These are phyloP conservation scores for Oehlia diaphana DNA, from an alignment of 192 early-diverging fungal genomes.

Conservation along the genomic window DNA sequence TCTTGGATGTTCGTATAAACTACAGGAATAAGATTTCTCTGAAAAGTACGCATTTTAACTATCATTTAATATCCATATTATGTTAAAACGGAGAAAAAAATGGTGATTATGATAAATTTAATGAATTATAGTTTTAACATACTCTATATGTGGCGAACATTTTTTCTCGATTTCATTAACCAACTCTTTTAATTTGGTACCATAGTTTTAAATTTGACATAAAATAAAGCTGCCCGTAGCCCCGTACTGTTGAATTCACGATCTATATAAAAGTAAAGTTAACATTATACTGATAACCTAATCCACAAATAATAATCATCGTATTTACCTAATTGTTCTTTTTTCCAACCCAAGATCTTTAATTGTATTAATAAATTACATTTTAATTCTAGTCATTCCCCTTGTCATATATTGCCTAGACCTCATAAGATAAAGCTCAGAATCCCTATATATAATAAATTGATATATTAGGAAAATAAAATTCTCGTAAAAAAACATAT, in stretches of 20 bases:
- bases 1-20: slow-evolving; percentile 62
- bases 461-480: background rate
- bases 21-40: slow-evolving; percentile 62
- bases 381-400: slow-evolving; percentile 90
- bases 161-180: slow-evolving; percentile 79
- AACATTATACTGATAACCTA: background rate
- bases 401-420: slow-evolving; percentile 95
- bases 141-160: background rate
- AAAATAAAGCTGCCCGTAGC: slow-evolving; percentile 53
- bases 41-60: slow-evolving; percentile 76
- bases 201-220: slow-evolving; percentile 78
- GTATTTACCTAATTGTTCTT: slow-evolving; percentile 31
- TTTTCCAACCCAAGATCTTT: slow-evolving; percentile 65
- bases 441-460: slow-evolving; percentile 67
- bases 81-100: background rate
- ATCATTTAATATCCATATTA: slow-evolving; percentile 63
- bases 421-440: slow-evolving; percentile 90
- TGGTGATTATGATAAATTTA: background rate
- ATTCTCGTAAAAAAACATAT: background rate
- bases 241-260: slow-evolving; percentile 36
- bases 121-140: slow-evolving; percentile 6
- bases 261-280: slow-evolving; percentile 25
- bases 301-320: background rate
- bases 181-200: slow-evolving; percentile 63
- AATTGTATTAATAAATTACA: slow-evolving; percentile 75